These are phyloP conservation scores for Mycena maculata DNA, from an alignment of 768 basidiomycete genomes.

Conservation along the genomic window DNA sequence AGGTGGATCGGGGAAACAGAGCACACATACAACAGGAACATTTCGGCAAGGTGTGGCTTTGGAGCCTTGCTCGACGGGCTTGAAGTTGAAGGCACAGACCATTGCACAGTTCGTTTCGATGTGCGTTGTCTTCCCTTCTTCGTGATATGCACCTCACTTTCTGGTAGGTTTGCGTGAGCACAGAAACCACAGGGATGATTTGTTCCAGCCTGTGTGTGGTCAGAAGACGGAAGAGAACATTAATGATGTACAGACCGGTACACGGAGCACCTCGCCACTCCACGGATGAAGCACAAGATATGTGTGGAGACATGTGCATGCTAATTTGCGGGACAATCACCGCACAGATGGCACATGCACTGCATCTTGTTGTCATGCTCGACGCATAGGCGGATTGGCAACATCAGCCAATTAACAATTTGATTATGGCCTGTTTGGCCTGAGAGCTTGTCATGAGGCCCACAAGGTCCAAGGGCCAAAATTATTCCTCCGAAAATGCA, in stretches of 20 bases:
- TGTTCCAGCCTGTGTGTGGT: neutral
- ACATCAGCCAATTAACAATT: neutral
- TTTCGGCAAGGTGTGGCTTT: constrained; percentile 11
- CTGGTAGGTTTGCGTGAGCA: neutral
- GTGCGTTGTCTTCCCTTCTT: neutral
- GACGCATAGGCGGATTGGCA: constrained; percentile 3
- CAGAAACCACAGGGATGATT: constrained; percentile 18
- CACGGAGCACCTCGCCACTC: neutral
- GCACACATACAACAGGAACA: constrained; percentile 11
- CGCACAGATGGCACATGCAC: constrained; percentile 17
- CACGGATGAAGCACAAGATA: constrained; percentile 10
- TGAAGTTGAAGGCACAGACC: constrained; percentile 3
- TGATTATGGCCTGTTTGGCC: constrained; percentile 17
- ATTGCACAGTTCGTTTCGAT: neutral
- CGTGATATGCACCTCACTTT: constrained; percentile 1
- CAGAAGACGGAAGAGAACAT: neutral
- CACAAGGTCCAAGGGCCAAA: too few relatives aligned
- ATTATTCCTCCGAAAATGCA: too few relatives aligned
- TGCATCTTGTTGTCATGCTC: constrained; percentile 7
- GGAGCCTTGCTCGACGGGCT: constrained; percentile 11
- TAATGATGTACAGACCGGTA: neutral
- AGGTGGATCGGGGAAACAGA: constrained; percentile 4
- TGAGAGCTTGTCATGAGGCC: too few relatives aligned
- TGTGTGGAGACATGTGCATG: constrained; percentile 18
- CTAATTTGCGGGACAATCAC: constrained; percentile 3